Percentiles rank a stretch among this genome's conserved stretches.
phyloP scores from a whole-genome alignment of 2,329 filamentous ascomycete genomes.

The Exophiala oligosperma region DNA sequence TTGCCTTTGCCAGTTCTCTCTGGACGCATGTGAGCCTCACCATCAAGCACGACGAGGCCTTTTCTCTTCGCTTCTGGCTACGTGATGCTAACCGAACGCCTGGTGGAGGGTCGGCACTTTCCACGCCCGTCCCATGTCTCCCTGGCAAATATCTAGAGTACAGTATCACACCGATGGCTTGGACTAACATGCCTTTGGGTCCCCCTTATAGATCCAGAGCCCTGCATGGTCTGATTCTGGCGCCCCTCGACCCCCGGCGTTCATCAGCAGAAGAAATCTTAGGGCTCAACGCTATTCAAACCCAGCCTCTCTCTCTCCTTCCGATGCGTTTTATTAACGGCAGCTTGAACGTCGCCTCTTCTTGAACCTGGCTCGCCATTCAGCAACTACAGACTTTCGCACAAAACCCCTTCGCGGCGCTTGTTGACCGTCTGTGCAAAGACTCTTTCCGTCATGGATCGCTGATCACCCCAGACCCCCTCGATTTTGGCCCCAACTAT shows the following conservation, averaged over 20 bases:
- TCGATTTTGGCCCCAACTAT: constrained; percentile 16
- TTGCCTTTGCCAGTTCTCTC: neutral
- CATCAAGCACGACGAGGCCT: neutral
- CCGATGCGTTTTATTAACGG: neutral
- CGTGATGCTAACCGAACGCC: neutral
- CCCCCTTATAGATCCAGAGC: too few species aligned
- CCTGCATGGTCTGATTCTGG: too few species aligned
- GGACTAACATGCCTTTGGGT: too few species aligned
- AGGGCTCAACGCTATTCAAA: neutral
- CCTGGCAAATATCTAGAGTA: too few species aligned
- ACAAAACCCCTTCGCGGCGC: neutral
- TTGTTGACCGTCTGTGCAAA: neutral
- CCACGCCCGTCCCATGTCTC: too few species aligned
- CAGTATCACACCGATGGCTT: too few species aligned
- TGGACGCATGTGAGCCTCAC: neutral
- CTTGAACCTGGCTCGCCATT: neutral
- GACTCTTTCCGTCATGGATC: constrained; percentile 6
- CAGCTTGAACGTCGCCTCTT: neutral
- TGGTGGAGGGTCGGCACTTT: neutral
- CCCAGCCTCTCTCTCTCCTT: neutral
- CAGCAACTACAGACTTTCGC: neutral
- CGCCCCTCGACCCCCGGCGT: neutral
- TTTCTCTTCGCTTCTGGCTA: neutral
- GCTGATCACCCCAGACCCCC: constrained; percentile 8
- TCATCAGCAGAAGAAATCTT: neutral